Evolutionary conservation across 2,329 filamentous ascomycete species (phyloP), one percentile per base, ranked within the genome.

Genomic region (Diaporthe sp.): DNA sequence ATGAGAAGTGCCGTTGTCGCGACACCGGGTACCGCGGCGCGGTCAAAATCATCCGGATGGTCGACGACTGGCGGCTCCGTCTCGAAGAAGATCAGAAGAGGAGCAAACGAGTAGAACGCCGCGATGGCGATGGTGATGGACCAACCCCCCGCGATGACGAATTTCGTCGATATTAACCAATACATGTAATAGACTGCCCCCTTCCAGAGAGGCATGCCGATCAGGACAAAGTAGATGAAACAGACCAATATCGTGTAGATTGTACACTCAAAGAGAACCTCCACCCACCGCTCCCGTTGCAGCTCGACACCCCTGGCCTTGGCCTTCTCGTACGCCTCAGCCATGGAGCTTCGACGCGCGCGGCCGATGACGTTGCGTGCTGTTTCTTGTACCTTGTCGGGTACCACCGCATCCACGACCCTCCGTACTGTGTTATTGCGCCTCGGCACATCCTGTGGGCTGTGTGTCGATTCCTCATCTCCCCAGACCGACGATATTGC

Each of bases 201-300:
- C 6, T 83, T 83, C 86, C 86, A 88, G 2, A 88, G 73, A 1
- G 86, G 86, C 70, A 83, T 72, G 6, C 86, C 86, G 13, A 87
- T 77, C 1, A 87, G 79, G n/a, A 86, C 83, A 30, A 87, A 85
- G 73, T 87, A 87, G 39, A 86, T 78, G 71, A 86, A 84, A 17
- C 78, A 79, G 4, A 83, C 25, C 55, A 84, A 76, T 10, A 84
- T 25, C 15, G 73, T 50, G 63, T 78, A 78, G 70, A 77, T 55
- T 32, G 55, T 72, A 32, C 72, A 75, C 63, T 78, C 77, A 55
- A 78, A 78, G 22, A 77, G 30, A 22, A 78, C 53, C 73, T 77
- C 75, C 8, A 74, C 75, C 77, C 76, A 78, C 5, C 75, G 76
- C 56, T 75, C 75, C 17, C 77, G 76, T 37, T 77, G 73, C 13